Conservation (phyloP, 2,329 filamentous ascomycete genomes). For the Biscogniauxia mediterranea region DNA sequence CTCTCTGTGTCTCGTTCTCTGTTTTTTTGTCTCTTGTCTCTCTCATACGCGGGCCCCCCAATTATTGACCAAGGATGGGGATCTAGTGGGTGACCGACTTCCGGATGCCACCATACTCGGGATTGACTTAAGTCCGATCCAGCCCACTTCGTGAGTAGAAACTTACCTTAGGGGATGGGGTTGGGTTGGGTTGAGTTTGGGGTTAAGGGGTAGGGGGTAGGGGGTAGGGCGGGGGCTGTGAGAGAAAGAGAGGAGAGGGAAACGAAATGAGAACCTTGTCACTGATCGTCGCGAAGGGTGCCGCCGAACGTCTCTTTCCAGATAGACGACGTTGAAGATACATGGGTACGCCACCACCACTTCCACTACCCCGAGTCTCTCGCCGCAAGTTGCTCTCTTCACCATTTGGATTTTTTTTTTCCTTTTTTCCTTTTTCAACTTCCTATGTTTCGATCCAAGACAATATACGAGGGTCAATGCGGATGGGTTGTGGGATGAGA, state of each 20-base stretch:
- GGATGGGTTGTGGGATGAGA: too few species aligned
- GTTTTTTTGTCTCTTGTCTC: too few species aligned
- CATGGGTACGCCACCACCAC: constrained; percentile 16
- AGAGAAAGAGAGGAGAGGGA: background rate
- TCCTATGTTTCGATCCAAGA: too few species aligned
- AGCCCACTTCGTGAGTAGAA: constrained; percentile 21
- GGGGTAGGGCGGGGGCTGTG: background rate
- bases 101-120: constrained; percentile 20
- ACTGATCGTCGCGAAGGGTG: constrained; percentile 13
- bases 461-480: background rate
- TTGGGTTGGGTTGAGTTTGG: too few species aligned
- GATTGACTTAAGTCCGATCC: constrained; percentile 25
- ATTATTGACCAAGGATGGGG: background rate
- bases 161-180: background rate
- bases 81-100: constrained; percentile 21
- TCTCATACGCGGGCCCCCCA: constrained; percentile 9
- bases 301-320: constrained; percentile 25
- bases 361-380: too few species aligned
- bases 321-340: constrained; percentile 25
- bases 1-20: background rate
- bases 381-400: too few species aligned
- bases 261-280: background rate
- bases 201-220: too few species aligned
- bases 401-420: too few species aligned
- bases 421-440: background rate